Percentiles rank a stretch among this genome's conserved stretches.
Conservation (phyloP, 1,284 basidiomycete species). For the Rhodotorula sp. region DNA sequence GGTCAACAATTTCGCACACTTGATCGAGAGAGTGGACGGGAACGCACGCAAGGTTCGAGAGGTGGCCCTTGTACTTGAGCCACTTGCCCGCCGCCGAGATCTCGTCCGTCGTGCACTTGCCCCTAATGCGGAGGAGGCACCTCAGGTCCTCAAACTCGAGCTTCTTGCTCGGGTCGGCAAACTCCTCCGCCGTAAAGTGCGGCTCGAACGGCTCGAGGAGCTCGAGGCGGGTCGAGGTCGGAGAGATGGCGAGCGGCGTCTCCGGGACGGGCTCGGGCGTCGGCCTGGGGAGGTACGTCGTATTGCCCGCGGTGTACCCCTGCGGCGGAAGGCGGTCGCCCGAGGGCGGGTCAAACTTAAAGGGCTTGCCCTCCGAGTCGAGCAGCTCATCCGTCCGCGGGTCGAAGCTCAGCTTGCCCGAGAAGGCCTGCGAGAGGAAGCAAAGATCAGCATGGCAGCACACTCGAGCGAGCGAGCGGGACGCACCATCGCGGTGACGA, state of each 20-base stretch:
- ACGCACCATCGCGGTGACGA: constrained; percentile 76
- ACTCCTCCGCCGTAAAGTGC: constrained; percentile 63
- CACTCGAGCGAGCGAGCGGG: not conserved
- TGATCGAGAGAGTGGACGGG: not conserved
- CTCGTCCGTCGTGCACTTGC: constrained; percentile 98
- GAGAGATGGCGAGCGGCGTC: constrained; percentile 74
- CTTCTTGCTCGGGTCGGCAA: constrained; percentile 57
- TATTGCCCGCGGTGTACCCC: constrained; percentile 76
- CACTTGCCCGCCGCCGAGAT: constrained; percentile 95
- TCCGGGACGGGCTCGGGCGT: constrained; percentile 67
- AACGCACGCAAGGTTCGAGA: constrained; percentile 45
- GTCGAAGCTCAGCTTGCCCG: constrained; percentile 93
- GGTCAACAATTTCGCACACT: not conserved
- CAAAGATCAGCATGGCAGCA: not conserved
- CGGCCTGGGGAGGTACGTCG: constrained; percentile 75
- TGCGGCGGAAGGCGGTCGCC: constrained; percentile 80
- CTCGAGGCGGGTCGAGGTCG: constrained; percentile 83
- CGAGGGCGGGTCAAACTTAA: constrained; percentile 82
- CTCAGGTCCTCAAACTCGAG: constrained; percentile 70
- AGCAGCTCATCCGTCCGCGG: constrained; percentile 80
- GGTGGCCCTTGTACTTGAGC: constrained; percentile 86
- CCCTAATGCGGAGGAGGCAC: constrained; percentile 86
- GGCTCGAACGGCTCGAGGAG: constrained; percentile 80
- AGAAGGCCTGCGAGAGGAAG: constrained; percentile 66
- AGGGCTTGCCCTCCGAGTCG: constrained; percentile 58